Evolutionary conservation across 1,284 basidiomycete species (phyloP), one percentile per base, ranked within the genome.

Genomic region (Leccinum subrobustum): DNA sequence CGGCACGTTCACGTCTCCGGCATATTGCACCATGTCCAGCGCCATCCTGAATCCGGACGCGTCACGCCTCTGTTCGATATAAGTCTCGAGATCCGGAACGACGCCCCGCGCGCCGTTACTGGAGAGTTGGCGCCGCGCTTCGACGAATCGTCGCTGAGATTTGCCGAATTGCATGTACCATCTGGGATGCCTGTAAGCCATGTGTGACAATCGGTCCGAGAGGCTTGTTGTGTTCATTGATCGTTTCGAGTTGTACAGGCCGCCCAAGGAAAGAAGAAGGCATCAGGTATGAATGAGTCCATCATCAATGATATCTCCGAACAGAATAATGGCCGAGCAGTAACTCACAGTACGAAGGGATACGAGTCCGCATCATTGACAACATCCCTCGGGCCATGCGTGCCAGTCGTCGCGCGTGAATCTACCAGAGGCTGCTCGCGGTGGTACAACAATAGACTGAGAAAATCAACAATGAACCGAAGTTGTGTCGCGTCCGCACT

Each of bases 401-500:
- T 18, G 9, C 3, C 39, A 42, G 8, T 42, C n/a, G 39, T 42
- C n/a, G 47, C 16, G 23, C 14, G 20, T 48, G 47, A 4, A 1
- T 4, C 3, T 2, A 20, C 12, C 47, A 48, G 47, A 48, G 47
- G 48, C 27, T 47, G 59, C 31, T 74, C 68, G 12, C 67, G 68
- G 56, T 76, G 69, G 56, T 75, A 71, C 35, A 81, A 69, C 47
- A 81, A 62, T 47, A 85, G 63, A 37, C 79, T 77, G 59, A 83
- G 67, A 60, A 85, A 79, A 63, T 87, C 82, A 20, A 79, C 75
- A 56, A 82, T 73, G 42, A 84, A 72, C 33, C 77, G 74, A 29
- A 88, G 71, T 66, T 88, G 87, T 1, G 82, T 73, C 16, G 73
- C 69, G 65, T 87, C 86, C 65, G 81, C 83, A 3, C 75, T 79